A percentile compares a stretch with the other conserved stretches of the same genome.
Evolutionary conservation across 2,329 filamentous ascomycete genomes (phyloP).

Genomic region (Aspergillus sp.): DNA sequence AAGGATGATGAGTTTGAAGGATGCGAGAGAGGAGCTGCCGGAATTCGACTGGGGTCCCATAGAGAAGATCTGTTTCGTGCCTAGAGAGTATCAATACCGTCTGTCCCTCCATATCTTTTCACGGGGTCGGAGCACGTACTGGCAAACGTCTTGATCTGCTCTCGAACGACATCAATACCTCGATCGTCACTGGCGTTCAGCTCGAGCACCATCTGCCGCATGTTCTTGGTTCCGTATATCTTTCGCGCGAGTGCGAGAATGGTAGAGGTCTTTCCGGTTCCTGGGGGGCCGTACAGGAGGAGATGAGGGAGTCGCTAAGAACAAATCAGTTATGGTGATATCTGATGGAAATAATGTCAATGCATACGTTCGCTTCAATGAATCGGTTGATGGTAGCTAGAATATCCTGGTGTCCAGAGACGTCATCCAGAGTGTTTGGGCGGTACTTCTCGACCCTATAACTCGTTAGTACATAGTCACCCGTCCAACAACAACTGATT

Average conservation of each 20-base stretch:
- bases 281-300: constrained; percentile 92
- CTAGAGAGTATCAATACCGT: constrained; percentile 17
- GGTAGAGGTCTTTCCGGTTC: constrained; percentile 96
- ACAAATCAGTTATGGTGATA: neutral
- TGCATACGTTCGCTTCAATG: constrained; percentile 75
- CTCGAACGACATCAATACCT: constrained; percentile 95
- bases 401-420: constrained; percentile 96
- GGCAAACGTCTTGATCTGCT: constrained; percentile 99
- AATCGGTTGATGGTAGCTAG: constrained; percentile 98
- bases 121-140: constrained; percentile 48
- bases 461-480: constrained; percentile 14
- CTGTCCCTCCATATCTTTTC: too few species aligned
- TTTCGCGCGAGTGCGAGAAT: constrained; percentile 87
- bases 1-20: constrained; percentile 93
- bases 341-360: neutral
- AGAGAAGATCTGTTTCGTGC: constrained; percentile 95
- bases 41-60: constrained; percentile 50
- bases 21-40: constrained; percentile 56
- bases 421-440: constrained; percentile 82
- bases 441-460: constrained; percentile 94
- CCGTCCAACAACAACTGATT: neutral
- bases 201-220: constrained; percentile 98
- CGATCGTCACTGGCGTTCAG: constrained; percentile 96
- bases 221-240: constrained; percentile 88
- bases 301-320: constrained; percentile 79